Percentiles rank a stretch among this genome's conserved stretches.
These are phyloP conservation scores for Coemansia sp. DNA, from an alignment of 371 early-diverging fungal species.

Conservation along the genomic window DNA sequence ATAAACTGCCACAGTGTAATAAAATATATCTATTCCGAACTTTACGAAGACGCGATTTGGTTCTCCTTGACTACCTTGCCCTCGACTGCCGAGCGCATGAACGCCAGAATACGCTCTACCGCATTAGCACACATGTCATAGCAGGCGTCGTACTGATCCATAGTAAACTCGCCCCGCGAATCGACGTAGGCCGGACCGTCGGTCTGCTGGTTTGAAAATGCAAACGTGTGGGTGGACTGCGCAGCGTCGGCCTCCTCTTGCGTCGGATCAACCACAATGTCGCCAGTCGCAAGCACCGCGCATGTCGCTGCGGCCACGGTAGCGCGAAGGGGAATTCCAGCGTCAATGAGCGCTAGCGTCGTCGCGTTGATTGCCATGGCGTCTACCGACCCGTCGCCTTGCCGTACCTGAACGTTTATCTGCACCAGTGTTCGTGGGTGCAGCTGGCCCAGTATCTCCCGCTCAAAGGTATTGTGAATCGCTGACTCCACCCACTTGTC, in stretches of 20 bases:
- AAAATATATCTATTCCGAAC: background rate
- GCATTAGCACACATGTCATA: constrained; percentile 29
- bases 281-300: constrained; percentile 61
- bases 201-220: constrained; percentile 62
- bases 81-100: constrained; percentile 49
- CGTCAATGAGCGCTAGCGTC: constrained; percentile 82
- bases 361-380: constrained; percentile 83
- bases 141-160: constrained; percentile 38
- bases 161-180: constrained; percentile 47
- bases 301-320: constrained; percentile 73
- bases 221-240: constrained; percentile 79
- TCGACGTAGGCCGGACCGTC: constrained; percentile 40
- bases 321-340: constrained; percentile 82
- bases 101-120: constrained; percentile 33
- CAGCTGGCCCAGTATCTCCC: constrained; percentile 70
- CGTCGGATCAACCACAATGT: constrained; percentile 78
- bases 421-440: constrained; percentile 89
- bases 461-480: constrained; percentile 71
- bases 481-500: constrained; percentile 71
- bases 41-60: background rate
- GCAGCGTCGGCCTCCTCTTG: constrained; percentile 69
- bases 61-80: constrained; percentile 28
- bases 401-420: constrained; percentile 77
- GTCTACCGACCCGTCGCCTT: constrained; percentile 81
- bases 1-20: background rate